Evolutionary conservation across 225 moss, liverwort and hornwort species (phyloP).

Genomic region (Marchantia polymorpha): DNA sequence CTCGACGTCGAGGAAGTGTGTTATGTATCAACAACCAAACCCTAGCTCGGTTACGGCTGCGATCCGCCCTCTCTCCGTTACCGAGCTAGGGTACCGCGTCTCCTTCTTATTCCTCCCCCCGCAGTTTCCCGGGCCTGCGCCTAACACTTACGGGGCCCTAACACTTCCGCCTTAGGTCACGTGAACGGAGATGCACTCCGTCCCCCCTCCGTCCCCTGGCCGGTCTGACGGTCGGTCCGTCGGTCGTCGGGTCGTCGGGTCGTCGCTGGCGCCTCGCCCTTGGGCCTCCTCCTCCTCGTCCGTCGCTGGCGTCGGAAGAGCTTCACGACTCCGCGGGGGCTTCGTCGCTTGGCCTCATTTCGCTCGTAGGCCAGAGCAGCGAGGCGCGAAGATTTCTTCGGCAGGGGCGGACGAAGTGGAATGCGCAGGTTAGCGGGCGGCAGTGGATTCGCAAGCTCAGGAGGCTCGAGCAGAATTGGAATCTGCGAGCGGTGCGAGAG

Average conservation of each 20-base stretch:
- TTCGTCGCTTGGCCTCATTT: no score
- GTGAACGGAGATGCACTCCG: slow-evolving; percentile 4
- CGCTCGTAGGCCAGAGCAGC: no score
- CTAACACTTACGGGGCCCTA: no score
- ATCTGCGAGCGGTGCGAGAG: background rate
- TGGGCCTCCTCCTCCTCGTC: no score
- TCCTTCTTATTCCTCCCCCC: no score
- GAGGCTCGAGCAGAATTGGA: background rate
- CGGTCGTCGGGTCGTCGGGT: no score
- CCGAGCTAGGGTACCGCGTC: no score
- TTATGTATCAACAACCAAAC: slow-evolving; percentile 17
- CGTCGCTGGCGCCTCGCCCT: no score
- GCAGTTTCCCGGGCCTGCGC: no score
- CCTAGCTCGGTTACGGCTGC: slow-evolving; percentile 8
- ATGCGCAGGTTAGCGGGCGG: background rate
- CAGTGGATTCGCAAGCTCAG: no score
- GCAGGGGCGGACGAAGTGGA: background rate
- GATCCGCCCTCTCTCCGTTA: background rate
- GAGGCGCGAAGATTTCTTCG: background rate
- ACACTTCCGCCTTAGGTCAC: background rate
- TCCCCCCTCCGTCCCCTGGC: background rate
- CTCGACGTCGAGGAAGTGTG: background rate
- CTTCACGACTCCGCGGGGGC: no score
- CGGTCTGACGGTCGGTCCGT: background rate
- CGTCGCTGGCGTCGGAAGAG: no score